phyloP scores from a whole-genome alignment of 176 grass and related monocot species.

The Ensete glaucum region DNA sequence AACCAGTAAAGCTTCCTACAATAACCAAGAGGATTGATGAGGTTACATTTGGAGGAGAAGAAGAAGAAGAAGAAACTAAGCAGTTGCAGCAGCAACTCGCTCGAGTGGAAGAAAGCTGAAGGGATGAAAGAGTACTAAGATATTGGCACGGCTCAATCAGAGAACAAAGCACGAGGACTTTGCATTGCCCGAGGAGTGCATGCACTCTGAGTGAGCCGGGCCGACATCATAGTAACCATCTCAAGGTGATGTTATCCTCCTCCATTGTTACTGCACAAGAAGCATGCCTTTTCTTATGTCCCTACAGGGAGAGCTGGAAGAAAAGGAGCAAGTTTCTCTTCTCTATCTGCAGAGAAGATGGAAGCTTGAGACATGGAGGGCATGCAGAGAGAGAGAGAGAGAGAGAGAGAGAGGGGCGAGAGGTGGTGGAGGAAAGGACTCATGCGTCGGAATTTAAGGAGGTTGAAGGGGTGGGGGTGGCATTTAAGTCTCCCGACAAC shows the following conservation, averaged over 20 bases:
- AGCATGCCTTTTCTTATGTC: not conserved
- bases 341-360: not conserved
- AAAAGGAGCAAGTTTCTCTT: not conserved
- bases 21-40: too few species aligned
- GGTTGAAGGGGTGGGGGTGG: not conserved
- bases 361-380: not conserved
- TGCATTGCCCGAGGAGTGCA: not conserved
- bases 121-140: slow-evolving; percentile 27
- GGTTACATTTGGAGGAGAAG: not conserved
- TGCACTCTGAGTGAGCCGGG: slow-evolving; percentile 25
- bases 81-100: not conserved
- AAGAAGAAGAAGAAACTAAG: not conserved
- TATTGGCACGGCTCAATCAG: slow-evolving; percentile 38
- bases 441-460: slow-evolving; percentile 21
- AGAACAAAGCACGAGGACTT: not conserved
- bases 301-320: not conserved
- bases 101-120: not conserved
- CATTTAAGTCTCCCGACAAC: slow-evolving; percentile 18
- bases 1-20: too few species aligned
- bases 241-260: slow-evolving; percentile 3
- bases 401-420: not conserved
- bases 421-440: not conserved
- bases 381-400: not conserved
- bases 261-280: not conserved
- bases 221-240: slow-evolving; percentile 29